Percentiles rank a stretch among this genome's conserved stretches.
Conservation (phyloP, 495 filamentous ascomycete species). For the Talaromyces adpressus region DNA sequence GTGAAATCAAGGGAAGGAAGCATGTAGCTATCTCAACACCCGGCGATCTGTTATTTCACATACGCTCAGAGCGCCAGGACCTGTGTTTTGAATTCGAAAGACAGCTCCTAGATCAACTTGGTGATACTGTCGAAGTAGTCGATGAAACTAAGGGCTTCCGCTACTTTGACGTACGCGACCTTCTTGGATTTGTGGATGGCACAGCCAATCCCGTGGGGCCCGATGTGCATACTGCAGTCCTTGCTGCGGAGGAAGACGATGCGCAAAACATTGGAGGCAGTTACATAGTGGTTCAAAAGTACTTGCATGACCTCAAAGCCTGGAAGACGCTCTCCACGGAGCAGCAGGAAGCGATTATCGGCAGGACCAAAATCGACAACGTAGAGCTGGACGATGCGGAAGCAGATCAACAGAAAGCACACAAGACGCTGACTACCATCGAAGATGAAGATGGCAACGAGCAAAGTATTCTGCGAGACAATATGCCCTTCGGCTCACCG, state of each 20-base stretch:
- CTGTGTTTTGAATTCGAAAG: constrained; percentile 52
- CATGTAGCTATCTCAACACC: constrained; percentile 46
- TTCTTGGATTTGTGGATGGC: constrained; percentile 53
- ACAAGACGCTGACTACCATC: constrained; percentile 49
- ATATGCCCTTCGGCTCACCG: constrained; percentile 54
- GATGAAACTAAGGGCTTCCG: constrained; percentile 52
- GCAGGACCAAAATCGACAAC: constrained; percentile 50
- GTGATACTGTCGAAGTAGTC: constrained; percentile 34
- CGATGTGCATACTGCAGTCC: constrained; percentile 33
- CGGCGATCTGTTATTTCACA: constrained; percentile 51
- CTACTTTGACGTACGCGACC: constrained; percentile 53
- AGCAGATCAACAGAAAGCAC: constrained; percentile 37
- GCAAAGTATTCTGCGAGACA: constrained; percentile 48
- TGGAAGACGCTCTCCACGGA: constrained; percentile 42
- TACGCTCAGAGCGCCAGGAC: constrained; percentile 49
- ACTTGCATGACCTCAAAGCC: constrained; percentile 42
- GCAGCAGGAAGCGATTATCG: constrained; percentile 49
- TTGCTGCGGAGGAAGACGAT: constrained; percentile 38
- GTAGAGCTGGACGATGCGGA: constrained; percentile 47
- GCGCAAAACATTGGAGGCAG: constrained; percentile 35
- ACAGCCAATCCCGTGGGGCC: constrained; percentile 51
- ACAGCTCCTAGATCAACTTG: constrained; percentile 43
- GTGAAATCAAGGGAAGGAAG: constrained; percentile 31
- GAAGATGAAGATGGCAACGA: constrained; percentile 45
- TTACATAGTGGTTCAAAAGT: constrained; percentile 54